Base-by-base conservation (phyloP, 495 filamentous ascomycete species). In the Podospora fimiseda region DNA sequence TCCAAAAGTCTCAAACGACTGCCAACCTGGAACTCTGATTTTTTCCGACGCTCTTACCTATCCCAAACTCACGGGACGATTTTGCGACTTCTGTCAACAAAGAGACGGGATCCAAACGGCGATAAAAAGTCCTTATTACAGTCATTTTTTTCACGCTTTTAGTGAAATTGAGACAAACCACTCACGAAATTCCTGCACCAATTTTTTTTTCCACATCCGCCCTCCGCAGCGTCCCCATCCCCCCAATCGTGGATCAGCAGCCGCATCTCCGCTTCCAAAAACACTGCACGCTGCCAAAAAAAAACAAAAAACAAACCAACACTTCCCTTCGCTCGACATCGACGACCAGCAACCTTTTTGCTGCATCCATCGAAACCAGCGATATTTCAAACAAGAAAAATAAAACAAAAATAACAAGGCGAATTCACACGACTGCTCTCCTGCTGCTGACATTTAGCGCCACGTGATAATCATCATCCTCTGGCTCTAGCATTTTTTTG, bases 1-100 rank as follows among this genome's bases (percentile, higher is more conserved):
- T 64, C 59, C 65, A 59, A 59, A 62, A 59, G 53, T 63, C 60
- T 58, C 59, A 55, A 60, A 58, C 58, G 46, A 56, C 53, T 55
- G 53, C 48, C 58, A 50, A 56, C 63, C 63, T 54, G 43, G 38
- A 51, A 56, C 52, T 56, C 53, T 39, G 41, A 40, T 49, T 68
- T 65, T 59, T 56, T 47, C 54, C 51, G 58, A 52, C 61, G 49
- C n/a, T n/a, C n/a, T n/a, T n/a, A n/a, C 60, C 52, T 58, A 42
- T 63, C 62, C 52, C 48, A 59, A 57, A 24, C 42, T 23, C 36
- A 37, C 43, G 50, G 54, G 51, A 52, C 59, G 52, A 66, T 55
- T 55, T 62, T 45, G 20, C 27, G 27, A 33, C 11, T 55, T 42
- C 51, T 51, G 39, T 58, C 59, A 38, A 59, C 60, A 52, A 59